Evolutionary conservation across 345 rosid genomes (phyloP), one percentile per base, ranked within the genome.

Genomic region (Eucalyptus regnans): DNA sequence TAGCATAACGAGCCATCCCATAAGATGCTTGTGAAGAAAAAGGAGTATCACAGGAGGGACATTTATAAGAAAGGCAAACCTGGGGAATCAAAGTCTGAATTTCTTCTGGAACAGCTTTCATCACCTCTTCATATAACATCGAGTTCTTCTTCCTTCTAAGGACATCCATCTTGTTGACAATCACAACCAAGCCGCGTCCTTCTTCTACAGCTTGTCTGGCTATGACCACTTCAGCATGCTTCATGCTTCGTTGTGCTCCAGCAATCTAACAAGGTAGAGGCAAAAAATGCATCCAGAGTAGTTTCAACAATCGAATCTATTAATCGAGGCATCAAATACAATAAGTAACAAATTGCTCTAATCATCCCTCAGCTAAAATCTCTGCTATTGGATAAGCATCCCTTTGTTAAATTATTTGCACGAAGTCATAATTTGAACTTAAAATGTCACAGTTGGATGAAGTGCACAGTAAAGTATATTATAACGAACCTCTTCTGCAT

Each of bases 141-240:
- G 94, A 91, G 90, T 96, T 93, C 29, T 89, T 89, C 89, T 90
- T 94, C 90, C 99, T 95, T 89, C 90, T 92, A 33, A 97, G 94
- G 93, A 97, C 92, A 92, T 97, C 99, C 99, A 98, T 97, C 93
- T 97, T 97, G 93, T 98, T 97, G 88, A 98, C 98, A 86, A 97
- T 92, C 60, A 97, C 93, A 56, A 98, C 98, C 90, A 97, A 90
- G 64, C 98, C 98, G 87, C 99, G 98, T 41, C 99, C 99, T 95
- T 98, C 99, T 93, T 98, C 99, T 76, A 98, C 97, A 46, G 98
- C 96, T 80, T 94, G 93, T 91, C 99, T 95, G 33, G 98, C 99
- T 91, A 98, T 96, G 86, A 96, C 99, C 81, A 98, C 99, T 93
- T 98, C 99, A 33, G 99, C 94, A 91, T 98, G 99, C 76, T 96